Evolutionary conservation across 108 stramenopile genomes (phyloP).

Genomic region (Cyclotella cryptica): DNA sequence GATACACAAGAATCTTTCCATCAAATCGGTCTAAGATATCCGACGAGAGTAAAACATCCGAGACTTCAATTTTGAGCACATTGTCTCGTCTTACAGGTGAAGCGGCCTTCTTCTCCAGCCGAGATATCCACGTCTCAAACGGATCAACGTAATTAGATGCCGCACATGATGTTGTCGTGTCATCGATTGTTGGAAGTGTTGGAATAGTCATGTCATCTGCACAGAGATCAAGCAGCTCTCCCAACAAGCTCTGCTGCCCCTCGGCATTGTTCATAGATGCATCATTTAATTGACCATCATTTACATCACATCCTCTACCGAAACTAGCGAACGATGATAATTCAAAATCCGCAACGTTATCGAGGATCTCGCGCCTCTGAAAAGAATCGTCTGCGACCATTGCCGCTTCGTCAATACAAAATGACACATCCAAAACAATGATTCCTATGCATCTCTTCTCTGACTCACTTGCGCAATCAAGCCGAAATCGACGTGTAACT

Average conservation of each 20-base stretch:
- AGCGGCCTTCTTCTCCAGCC: slow-evolving; percentile 20
- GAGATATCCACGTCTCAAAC: slow-evolving; percentile 42
- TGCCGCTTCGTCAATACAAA: neutral
- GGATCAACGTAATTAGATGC: slow-evolving; percentile 29
- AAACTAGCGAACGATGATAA: neutral
- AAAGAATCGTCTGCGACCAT: neutral
- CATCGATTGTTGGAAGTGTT: slow-evolving; percentile 31
- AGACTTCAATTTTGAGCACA: slow-evolving; percentile 14
- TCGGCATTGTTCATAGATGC: neutral
- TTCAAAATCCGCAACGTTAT: neutral
- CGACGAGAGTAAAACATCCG: slow-evolving; percentile 13
- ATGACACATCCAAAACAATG: slow-evolving; percentile 5
- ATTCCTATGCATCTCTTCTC: neutral
- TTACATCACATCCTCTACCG: neutral
- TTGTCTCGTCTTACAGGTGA: slow-evolving; percentile 16
- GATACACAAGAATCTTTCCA: slow-evolving; percentile 21
- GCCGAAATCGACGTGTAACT: neutral
- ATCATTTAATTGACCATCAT: slow-evolving; percentile 3
- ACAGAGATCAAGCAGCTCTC: slow-evolving; percentile 52
- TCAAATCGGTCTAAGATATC: slow-evolving; percentile 5
- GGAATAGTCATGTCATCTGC: slow-evolving; percentile 44
- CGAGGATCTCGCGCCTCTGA: neutral
- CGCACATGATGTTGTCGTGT: neutral
- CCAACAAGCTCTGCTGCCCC: slow-evolving; percentile 25
- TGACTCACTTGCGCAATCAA: neutral